Evolutionary conservation across 306 rosid genomes (phyloP).

Genomic region (Vigna trinervia): DNA sequence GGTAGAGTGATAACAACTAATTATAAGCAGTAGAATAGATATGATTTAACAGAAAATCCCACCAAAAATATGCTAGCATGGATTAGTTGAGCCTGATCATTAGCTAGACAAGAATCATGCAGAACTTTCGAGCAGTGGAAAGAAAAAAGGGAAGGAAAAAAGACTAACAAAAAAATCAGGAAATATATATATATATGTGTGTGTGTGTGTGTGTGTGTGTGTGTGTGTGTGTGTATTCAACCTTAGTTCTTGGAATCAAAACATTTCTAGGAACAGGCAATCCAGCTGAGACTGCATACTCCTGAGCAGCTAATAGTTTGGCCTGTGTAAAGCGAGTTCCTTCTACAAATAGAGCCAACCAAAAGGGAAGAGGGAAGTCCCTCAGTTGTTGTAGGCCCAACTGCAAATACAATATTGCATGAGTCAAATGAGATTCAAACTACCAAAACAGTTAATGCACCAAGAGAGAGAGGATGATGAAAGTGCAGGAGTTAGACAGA

Average conservation of each 20-base stretch:
- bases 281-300: constrained; percentile 77
- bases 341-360: constrained; percentile 97
- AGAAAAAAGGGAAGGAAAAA: constrained; percentile 19
- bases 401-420: constrained; percentile 57
- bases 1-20: constrained; percentile 10
- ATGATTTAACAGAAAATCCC: constrained; percentile 18
- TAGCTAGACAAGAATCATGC: constrained; percentile 30
- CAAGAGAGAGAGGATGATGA: constrained; percentile 11
- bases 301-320: constrained; percentile 89
- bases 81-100: constrained; percentile 12
- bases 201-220: background rate
- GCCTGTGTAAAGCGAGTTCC: constrained; percentile 95
- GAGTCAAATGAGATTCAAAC: constrained; percentile 38
- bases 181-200: background rate
- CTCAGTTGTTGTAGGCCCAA: constrained; percentile 73
- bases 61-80: constrained; percentile 8
- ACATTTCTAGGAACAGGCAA: constrained; percentile 83
- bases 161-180: background rate
- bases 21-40: constrained; percentile 10
- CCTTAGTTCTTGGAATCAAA: constrained; percentile 98
- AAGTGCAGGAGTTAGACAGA: background rate
- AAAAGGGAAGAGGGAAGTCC: constrained; percentile 90
- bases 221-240: constrained; percentile 11
- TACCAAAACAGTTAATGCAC: constrained; percentile 24
- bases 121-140: constrained; percentile 32